Percentiles rank a stretch among this genome's conserved stretches.
phyloP scores from a whole-genome alignment of 2,329 filamentous ascomycete species.

The Aspergillus latus region DNA sequence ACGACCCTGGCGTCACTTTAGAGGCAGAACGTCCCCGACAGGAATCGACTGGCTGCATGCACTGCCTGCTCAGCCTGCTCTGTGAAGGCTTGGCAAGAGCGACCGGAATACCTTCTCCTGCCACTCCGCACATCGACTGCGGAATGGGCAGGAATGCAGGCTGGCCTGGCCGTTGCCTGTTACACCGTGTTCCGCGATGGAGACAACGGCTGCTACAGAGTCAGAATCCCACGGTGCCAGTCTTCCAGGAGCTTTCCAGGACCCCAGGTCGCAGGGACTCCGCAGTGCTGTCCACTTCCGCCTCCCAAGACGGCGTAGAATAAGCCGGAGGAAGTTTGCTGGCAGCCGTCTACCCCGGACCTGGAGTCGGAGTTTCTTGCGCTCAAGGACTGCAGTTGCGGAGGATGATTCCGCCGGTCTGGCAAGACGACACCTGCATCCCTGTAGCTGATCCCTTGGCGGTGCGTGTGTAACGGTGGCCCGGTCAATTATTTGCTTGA shows the following conservation, averaged over 20 bases:
- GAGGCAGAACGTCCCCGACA: not conserved
- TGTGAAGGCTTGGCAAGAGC: not conserved
- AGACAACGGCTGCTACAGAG: not conserved
- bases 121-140: not conserved
- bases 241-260: no score
- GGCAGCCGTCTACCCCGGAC: not conserved
- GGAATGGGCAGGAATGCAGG: not conserved
- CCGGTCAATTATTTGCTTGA: not conserved
- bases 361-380: not conserved
- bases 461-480: not conserved
- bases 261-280: not conserved
- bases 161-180: slow-evolving; percentile 4
- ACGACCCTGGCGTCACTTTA: not conserved
- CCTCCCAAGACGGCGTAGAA: not conserved
- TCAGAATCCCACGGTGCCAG: not conserved
- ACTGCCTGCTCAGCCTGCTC: no score
- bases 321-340: not conserved
- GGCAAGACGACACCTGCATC: slow-evolving; percentile 3
- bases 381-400: not conserved
- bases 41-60: not conserved
- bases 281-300: not conserved
- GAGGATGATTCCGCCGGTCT: not conserved
- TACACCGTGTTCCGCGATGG: not conserved
- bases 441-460: slow-evolving; percentile 25
- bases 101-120: not conserved